Evolutionary conservation across 75 land plant species (phyloP), one percentile per base, ranked within the genome.

Genomic region (Picea sitchensis): DNA sequence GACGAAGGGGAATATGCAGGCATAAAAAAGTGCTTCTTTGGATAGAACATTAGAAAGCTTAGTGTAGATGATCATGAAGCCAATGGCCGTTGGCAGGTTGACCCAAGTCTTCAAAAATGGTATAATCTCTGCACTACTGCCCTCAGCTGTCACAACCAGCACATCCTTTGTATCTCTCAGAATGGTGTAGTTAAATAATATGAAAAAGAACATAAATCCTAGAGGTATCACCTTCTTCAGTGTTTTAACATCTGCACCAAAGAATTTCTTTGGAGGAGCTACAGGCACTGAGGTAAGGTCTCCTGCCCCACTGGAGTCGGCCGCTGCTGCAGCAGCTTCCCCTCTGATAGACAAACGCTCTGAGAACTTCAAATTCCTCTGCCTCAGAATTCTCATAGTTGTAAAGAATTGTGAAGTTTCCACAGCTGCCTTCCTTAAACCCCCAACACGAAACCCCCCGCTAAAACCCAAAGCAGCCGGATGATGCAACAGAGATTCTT

Each of bases 151-250:
- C 76, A 87, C 89, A 65, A 87, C 89, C 75, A 87, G 58, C 73
- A 87, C 89, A 44, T 85, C 89, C 82, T 87, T 87, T 69, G 89
- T 87, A 71, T 87, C 87, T 8, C 87, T 73, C 64, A 87, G 61
- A 51, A 87, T 87, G 31, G 89, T 87, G 77, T 87, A 87, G 69
- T 87, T 87, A 76, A 87, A 87, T 36, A 87, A 84, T 71, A 87
- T 87, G 79, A 87, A 87, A 80, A 87, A 87, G 81, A 87, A 87
- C 89, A 87, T 87, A 47, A 87, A 62, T 17, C 88, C 88, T 34
- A 87, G 78, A n/a, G 88, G 88, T 14, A 87, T 64, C 56, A 87
- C 88, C 47, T 87, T 87, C 87, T 87, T 87, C 77, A 87, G 62
- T 26, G 89, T 87, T 21, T 65, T 72, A 32, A 78, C 76, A 17